Conservation (phyloP, 2,329 filamentous ascomycete genomes). For the Fusarium sp. region DNA sequence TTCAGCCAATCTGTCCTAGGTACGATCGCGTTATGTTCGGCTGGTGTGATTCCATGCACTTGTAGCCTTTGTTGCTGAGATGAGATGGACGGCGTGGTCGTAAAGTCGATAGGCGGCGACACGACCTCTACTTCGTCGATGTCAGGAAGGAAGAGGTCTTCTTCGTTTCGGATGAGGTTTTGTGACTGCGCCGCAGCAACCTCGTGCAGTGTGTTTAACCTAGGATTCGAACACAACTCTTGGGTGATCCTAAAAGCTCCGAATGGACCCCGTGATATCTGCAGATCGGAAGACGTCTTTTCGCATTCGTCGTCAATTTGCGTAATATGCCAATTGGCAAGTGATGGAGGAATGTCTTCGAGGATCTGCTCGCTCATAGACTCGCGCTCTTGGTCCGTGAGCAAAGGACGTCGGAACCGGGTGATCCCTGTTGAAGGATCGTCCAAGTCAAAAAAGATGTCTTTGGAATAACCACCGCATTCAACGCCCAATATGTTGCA, state of each 20-base stretch:
- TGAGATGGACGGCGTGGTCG: neutral
- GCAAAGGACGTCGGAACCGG: conserved; percentile 29
- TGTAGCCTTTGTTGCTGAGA: neutral
- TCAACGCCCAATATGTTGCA: conserved; percentile 18
- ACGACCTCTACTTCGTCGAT: neutral
- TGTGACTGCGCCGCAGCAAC: rapidly evolving
- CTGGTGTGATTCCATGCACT: neutral
- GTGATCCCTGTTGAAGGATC: conserved; percentile 1
- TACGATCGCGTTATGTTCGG: neutral
- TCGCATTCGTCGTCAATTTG: conserved; percentile 40
- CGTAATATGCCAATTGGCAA: conserved; percentile 23
- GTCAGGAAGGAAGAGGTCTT: neutral
- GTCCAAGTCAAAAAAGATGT: conserved; percentile 38
- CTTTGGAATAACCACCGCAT: conserved; percentile 37
- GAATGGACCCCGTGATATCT: conserved; percentile 37
- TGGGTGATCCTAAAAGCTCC: conserved; percentile 22
- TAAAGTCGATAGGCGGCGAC: neutral
- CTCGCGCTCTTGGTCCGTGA: conserved; percentile 27
- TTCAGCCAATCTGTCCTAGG: conserved; percentile 7
- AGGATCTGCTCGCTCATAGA: conserved; percentile 31
- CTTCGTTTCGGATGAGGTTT: rapidly evolving
- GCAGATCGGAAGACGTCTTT: conserved; percentile 1
- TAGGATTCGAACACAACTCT: neutral
- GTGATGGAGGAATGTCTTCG: conserved; percentile 3
- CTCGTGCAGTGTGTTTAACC: neutral